Base-by-base conservation (phyloP, 495 filamentous ascomycete species). In the Xylaria cubensis region DNA sequence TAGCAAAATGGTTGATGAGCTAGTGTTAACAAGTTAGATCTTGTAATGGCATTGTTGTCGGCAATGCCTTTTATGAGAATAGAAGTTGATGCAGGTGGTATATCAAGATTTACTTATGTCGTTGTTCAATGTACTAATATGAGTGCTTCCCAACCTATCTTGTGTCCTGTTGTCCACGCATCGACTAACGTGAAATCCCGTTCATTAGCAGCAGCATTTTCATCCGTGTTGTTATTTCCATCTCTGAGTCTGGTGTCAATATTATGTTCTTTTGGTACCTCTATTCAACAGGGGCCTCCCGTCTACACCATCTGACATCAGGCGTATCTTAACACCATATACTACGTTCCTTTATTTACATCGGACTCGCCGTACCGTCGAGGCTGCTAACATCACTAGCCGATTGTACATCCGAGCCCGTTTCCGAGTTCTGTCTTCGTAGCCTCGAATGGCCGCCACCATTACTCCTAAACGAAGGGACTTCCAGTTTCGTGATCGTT, bases 401-500 rank as follows among this genome's bases (percentile, higher is more conserved):
- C 66, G 76, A 78, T 44, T 78, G 74, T 55, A 55, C 72, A 63
- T 79, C 77, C 39, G 76, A 78, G 26, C 76, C 73, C 13, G 67
- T 65, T n/a, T 78, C 78, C 55, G 76, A 80, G 65, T 73, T 77
- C 70, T 78, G 76, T 39, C 78, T 70, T 19, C 69, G 72, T 41
- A 78, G 58, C 8, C 73, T 74, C n/a, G 74, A 75, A 71, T 69
- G 73, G 34, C 77, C 36, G 1, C 34, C 34, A 1, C 36, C 76
- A 48, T 80, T 83, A 64, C 74, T 74, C 21, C 77, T 80, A n/a
- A 79, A 77, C 26, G 81, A 76, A 10, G 87, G 85, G 24, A 87
- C 80, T 64, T 86, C 87, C 17, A 89, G 80, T 62, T 86, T 84
- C 34, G 82, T 77, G 77, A 86, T 82, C 67, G 86, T 84, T 58